Conservation (phyloP, 768 basidiomycete genomes). For the Tricholoma terreum region DNA sequence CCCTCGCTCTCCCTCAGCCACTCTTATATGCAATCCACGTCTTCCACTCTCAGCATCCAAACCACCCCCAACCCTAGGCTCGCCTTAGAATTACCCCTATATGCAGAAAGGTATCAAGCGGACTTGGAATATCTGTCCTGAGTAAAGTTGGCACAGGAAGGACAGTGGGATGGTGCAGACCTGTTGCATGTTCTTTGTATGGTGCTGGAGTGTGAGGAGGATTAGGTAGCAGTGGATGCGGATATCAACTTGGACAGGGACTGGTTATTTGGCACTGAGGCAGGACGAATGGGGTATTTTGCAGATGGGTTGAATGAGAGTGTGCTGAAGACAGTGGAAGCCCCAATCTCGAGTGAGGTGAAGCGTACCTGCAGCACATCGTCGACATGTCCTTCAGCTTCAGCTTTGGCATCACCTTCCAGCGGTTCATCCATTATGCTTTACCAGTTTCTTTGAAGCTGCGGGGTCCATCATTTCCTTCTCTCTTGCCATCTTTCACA, state of each 20-base stretch:
- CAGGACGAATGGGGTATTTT: too few relatives aligned
- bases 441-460: too few relatives aligned
- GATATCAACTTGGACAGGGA: too few relatives aligned
- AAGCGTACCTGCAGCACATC: neutral
- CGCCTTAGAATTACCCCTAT: neutral
- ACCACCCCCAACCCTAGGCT: neutral
- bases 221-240: neutral
- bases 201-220: neutral
- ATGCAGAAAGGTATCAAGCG: neutral
- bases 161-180: neutral
- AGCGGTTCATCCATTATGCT: too few relatives aligned
- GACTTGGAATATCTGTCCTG: neutral
- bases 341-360: neutral
- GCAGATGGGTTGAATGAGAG: neutral
- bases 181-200: neutral
- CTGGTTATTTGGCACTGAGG: neutral
- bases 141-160: neutral
- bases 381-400: too few relatives aligned
- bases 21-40: neutral
- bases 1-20: neutral
- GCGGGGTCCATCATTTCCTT: too few relatives aligned
- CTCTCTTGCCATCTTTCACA: too few relatives aligned
- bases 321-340: too few relatives aligned
- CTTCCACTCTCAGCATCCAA: neutral
- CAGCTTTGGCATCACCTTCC: too few relatives aligned